Base-by-base conservation (phyloP, 192 early-diverging fungal species). In the Chytriomyces sp. region DNA sequence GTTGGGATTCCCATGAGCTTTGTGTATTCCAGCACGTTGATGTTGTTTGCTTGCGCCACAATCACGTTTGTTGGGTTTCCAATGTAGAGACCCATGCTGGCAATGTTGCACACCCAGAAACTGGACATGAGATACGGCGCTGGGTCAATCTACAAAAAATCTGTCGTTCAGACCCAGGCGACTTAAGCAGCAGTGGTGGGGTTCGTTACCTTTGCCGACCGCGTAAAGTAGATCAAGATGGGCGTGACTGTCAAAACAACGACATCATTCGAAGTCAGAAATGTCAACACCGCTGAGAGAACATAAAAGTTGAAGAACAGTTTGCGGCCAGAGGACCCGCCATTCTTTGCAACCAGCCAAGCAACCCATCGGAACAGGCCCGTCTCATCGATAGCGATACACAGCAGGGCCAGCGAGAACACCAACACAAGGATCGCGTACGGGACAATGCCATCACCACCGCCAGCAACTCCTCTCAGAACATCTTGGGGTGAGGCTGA, bases 41-140 rank as follows among this genome's bases (percentile, higher is more conserved):
- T 89, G 23, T 79, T 77, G 70, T 89, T 94, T 2, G 93, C 93
- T 77, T 94, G 88, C 18, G 92, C 90, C 4, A 93, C 93, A 47
- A 97, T 86, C 11, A 97, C 90, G 78, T 97, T 95, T 7, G 94
- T 95, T 18, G 94, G 91, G 70, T 96, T 96, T 44, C 95, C 93
- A 78, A 96, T 92, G 76, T 92, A 94, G 24, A 96, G 80, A 1
- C 90, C 87, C 92, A 95, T 95, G 11, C 90, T 92, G 18, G 82
- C 87, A 43, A 85, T 78, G 76, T 96, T 96, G 45, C 90, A 90
- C 0, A 88, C 89, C 50, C 89, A 84, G 75, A 96, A 93, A 72
- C 92, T 90, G n/a, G 90, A 88, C 75, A 94, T 87, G 18, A 96
- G 78, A 53, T 90, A 93, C 4, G 94, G 88, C 18, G 23, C 61